Conservation (phyloP, 345 rosid genomes). For the Lepidium africanum region DNA sequence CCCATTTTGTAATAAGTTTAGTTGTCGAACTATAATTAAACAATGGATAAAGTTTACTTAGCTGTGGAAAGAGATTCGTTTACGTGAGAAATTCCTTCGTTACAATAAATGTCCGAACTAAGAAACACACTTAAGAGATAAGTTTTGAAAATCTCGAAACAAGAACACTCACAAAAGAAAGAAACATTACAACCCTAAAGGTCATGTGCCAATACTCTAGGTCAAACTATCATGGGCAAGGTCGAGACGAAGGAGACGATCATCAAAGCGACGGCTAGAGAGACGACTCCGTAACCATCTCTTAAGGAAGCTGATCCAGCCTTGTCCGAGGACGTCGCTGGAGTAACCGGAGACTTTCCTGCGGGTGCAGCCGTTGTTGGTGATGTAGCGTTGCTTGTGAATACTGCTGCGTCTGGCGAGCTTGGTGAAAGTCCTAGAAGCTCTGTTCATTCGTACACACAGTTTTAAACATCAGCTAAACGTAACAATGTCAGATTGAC, state of each 20-base stretch:
- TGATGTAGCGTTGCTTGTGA: conserved; percentile 34
- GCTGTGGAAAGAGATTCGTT: background rate
- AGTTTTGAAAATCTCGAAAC: background rate
- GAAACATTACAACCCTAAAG: conserved; percentile 4
- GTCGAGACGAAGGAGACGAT: conserved; percentile 24
- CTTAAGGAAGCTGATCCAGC: conserved; percentile 14
- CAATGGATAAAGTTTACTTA: no score
- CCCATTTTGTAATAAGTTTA: no score
- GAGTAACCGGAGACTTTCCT: conserved; percentile 16
- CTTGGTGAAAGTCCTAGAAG: conserved; percentile 68
- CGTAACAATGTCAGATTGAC: background rate
- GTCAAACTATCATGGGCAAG: conserved; percentile 8
- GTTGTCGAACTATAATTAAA: no score
- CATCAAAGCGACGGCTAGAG: conserved; percentile 14
- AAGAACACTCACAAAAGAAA: background rate
- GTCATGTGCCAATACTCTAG: conserved; percentile 1
- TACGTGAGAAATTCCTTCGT: conserved; percentile 1
- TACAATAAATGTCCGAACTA: conserved; percentile 8
- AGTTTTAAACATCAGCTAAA: background rate
- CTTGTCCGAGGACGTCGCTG: conserved; percentile 2
- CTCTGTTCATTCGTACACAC: conserved; percentile 35
- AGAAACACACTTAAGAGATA: background rate
- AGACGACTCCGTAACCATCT: conserved; percentile 2
- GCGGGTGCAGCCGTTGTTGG: conserved; percentile 17
- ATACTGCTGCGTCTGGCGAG: conserved; percentile 77